Evolutionary conservation across 495 filamentous ascomycete species (phyloP).

Genomic region (Penicillium robsamsonii): DNA sequence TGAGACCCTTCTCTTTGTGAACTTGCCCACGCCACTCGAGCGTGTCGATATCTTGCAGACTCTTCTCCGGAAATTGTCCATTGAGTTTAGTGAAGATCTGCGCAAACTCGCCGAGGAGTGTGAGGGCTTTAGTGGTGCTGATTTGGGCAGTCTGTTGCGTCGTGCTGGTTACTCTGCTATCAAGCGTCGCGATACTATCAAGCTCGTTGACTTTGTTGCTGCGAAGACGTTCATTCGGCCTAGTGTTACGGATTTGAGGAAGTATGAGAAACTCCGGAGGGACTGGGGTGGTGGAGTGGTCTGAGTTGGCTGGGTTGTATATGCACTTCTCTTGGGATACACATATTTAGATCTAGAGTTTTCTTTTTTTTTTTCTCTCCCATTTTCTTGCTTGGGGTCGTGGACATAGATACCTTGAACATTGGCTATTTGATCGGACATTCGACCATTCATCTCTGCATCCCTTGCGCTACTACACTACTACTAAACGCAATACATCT

Average conservation of each 20-base stretch:
- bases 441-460: not conserved
- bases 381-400: not conserved
- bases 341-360: slow-evolving; percentile 1
- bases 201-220: slow-evolving; percentile 70
- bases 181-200: slow-evolving; percentile 58
- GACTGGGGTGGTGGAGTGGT: slow-evolving; percentile 47
- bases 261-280: slow-evolving; percentile 61
- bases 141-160: slow-evolving; percentile 73
- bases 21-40: slow-evolving; percentile 75
- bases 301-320: slow-evolving; percentile 10
- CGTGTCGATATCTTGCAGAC: slow-evolving; percentile 83
- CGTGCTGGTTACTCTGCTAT: slow-evolving; percentile 77
- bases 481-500: not conserved
- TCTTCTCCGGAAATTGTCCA: slow-evolving; percentile 64
- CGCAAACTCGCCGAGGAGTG: slow-evolving; percentile 67
- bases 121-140: slow-evolving; percentile 86
- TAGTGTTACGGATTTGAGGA: slow-evolving; percentile 73
- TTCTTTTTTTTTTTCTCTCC: not conserved
- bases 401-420: slow-evolving; percentile 11
- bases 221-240: slow-evolving; percentile 71
- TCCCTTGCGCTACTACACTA: not conserved
- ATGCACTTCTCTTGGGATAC: not conserved
- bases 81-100: slow-evolving; percentile 45
- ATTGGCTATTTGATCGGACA: slow-evolving; percentile 3
- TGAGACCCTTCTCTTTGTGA: slow-evolving; percentile 86